phyloP scores from a whole-genome alignment of 306 rosid species.

The Dryas alaskensis region DNA sequence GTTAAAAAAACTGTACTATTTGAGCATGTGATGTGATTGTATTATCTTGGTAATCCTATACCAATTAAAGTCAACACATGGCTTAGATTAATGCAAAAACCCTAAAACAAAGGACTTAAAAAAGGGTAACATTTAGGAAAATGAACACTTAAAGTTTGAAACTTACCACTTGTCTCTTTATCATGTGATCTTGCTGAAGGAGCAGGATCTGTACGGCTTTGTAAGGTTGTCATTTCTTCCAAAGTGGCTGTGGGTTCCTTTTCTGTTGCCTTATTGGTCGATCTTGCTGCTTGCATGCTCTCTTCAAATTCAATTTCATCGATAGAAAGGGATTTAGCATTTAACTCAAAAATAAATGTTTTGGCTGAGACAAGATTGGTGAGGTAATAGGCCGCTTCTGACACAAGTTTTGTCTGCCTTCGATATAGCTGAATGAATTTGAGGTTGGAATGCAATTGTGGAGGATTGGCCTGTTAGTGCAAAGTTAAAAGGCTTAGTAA shows the following conservation, averaged over 20 bases:
- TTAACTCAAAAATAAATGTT: conserved; percentile 56
- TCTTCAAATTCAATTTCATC: conserved; percentile 57
- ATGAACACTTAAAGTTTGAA: conserved; percentile 1
- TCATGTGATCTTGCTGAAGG: conserved; percentile 18
- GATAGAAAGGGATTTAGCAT: conserved; percentile 48
- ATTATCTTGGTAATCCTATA: not conserved
- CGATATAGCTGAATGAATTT: conserved; percentile 55
- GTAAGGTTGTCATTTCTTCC: conserved; percentile 25
- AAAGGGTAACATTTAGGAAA: not conserved
- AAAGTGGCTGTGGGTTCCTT: conserved; percentile 22
- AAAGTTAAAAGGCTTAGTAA: conserved; percentile 19
- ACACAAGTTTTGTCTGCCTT: conserved; percentile 63
- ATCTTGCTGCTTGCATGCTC: conserved; percentile 55
- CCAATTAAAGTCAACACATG: not conserved
- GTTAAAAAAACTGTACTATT: not conserved
- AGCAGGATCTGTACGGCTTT: conserved; percentile 24
- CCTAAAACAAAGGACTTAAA: not conserved
- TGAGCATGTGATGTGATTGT: not conserved
- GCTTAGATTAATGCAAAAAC: not conserved
- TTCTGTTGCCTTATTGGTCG: conserved; percentile 21
- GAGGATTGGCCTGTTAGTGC: conserved; percentile 59
- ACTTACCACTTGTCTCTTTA: conserved; percentile 37
- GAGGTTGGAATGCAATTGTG: conserved; percentile 72
- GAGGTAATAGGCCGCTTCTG: conserved; percentile 51
- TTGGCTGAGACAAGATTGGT: conserved; percentile 59